phyloP scores from a whole-genome alignment of 176 grass and related monocot genomes.

The Lolium multiflorum region DNA sequence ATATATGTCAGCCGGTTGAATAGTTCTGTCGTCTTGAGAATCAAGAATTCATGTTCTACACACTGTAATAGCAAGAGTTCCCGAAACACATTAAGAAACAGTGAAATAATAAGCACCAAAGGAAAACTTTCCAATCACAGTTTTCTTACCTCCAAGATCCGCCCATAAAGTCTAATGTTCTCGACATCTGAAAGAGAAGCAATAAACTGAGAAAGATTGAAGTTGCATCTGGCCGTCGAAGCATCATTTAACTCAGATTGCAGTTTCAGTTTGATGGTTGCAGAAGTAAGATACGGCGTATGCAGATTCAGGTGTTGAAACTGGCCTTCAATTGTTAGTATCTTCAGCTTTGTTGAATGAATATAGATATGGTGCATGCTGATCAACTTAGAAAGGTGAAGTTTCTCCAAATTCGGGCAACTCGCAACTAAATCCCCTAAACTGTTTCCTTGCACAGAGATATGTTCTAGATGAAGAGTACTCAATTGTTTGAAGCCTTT shows the following conservation, averaged over 20 bases:
- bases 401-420: slow-evolving; percentile 41
- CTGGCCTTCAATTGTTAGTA: slow-evolving; percentile 36
- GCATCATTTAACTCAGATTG: too few species aligned
- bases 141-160: background rate
- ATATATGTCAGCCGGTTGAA: slow-evolving; percentile 48
- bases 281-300: slow-evolving; percentile 29
- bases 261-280: background rate
- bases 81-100: background rate
- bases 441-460: too few species aligned
- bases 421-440: slow-evolving; percentile 31
- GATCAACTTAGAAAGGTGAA: background rate
- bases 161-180: too few species aligned
- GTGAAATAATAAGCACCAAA: slow-evolving; percentile 25
- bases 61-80: slow-evolving; percentile 35
- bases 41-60: slow-evolving; percentile 4
- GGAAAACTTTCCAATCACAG: background rate
- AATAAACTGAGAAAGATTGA: slow-evolving; percentile 32
- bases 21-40: background rate
- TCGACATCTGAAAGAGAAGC: too few species aligned
- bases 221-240: background rate
- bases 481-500: too few species aligned
- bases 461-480: too few species aligned
- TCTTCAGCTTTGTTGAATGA: slow-evolving; percentile 41
- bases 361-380: slow-evolving; percentile 30
- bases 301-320: slow-evolving; percentile 40